Percentiles rank a stretch among this genome's conserved stretches.
phyloP scores from a whole-genome alignment of 805 yeast species.

The Suhomyces kilbournensis region DNA sequence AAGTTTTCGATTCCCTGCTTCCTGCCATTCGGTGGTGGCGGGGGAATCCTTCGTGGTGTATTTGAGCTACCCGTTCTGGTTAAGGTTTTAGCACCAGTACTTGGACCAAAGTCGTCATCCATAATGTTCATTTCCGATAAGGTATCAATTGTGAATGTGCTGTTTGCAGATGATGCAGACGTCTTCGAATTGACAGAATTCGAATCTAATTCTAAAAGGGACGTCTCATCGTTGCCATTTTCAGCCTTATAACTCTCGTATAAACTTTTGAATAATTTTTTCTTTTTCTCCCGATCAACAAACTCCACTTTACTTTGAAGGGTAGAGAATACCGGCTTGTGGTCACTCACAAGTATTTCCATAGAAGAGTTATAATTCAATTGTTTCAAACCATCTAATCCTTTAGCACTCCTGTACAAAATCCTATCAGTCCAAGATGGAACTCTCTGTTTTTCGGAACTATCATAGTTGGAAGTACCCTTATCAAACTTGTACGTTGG shows the following conservation, averaged over 20 bases:
- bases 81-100: slow-evolving; percentile 21
- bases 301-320: slow-evolving; percentile 64
- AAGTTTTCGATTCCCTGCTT: slow-evolving; percentile 3
- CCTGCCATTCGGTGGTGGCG: slow-evolving; percentile 24
- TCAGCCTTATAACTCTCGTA: slow-evolving; percentile 30
- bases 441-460: slow-evolving; percentile 85
- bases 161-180: slow-evolving; percentile 9
- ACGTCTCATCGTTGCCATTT: slow-evolving; percentile 19
- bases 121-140: slow-evolving; percentile 36
- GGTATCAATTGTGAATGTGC: slow-evolving; percentile 24
- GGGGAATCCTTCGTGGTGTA: slow-evolving; percentile 29
- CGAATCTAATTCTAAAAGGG: slow-evolving; percentile 8
- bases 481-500: slow-evolving; percentile 96
- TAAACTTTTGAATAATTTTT: slow-evolving; percentile 23
- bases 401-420: slow-evolving; percentile 58
- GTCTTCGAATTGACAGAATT: slow-evolving; percentile 6
- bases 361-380: slow-evolving; percentile 66
- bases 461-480: slow-evolving; percentile 77
- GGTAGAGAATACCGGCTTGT: slow-evolving; percentile 86
- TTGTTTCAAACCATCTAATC: slow-evolving; percentile 44
- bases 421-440: slow-evolving; percentile 97
- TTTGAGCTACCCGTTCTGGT: neutral
- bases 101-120: slow-evolving; percentile 23
- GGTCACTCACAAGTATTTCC: slow-evolving; percentile 70
- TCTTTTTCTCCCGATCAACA: slow-evolving; percentile 47